These are phyloP conservation scores for Phytopythium sindhum DNA, from an alignment of 352 stramenopile genomes.

Conservation along the genomic window DNA sequence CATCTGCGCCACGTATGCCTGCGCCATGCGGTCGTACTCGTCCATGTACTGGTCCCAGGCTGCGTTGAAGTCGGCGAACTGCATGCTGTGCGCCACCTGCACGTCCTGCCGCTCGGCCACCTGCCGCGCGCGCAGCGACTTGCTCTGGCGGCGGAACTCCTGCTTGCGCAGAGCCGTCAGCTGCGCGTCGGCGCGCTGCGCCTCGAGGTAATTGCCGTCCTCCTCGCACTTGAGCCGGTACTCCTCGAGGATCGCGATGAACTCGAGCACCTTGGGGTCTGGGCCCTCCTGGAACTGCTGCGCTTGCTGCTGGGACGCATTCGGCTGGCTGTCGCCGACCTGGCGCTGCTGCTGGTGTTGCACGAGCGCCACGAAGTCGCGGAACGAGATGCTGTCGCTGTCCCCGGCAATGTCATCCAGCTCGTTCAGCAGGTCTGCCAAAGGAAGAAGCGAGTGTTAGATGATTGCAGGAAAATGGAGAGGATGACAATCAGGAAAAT, in stretches of 20 bases:
- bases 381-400: slow-evolving; percentile 51
- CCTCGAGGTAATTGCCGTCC: slow-evolving; percentile 93
- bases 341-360: slow-evolving; percentile 28
- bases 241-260: slow-evolving; percentile 92
- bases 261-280: slow-evolving; percentile 92
- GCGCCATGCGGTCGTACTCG: slow-evolving; percentile 93
- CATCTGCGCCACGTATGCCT: slow-evolving; percentile 94
- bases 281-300: slow-evolving; percentile 51
- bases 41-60: slow-evolving; percentile 95
- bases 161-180: slow-evolving; percentile 86
- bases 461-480: background rate
- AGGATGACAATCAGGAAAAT: background rate
- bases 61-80: slow-evolving; percentile 93
- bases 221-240: slow-evolving; percentile 94
- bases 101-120: slow-evolving; percentile 92
- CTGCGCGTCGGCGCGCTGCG: slow-evolving; percentile 85
- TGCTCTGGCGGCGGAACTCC: slow-evolving; percentile 91
- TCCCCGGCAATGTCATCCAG: slow-evolving; percentile 57
- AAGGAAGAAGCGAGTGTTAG: background rate
- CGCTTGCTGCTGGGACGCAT: slow-evolving; percentile 3
- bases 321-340: slow-evolving; percentile 3
- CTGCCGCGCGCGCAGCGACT: slow-evolving; percentile 88
- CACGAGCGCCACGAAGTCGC: slow-evolving; percentile 65
- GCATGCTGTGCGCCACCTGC: slow-evolving; percentile 95
- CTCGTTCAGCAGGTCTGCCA: slow-evolving; percentile 62